Base-by-base conservation (phyloP, 495 filamentous ascomycete species). In the Podospora anserina region DNA sequence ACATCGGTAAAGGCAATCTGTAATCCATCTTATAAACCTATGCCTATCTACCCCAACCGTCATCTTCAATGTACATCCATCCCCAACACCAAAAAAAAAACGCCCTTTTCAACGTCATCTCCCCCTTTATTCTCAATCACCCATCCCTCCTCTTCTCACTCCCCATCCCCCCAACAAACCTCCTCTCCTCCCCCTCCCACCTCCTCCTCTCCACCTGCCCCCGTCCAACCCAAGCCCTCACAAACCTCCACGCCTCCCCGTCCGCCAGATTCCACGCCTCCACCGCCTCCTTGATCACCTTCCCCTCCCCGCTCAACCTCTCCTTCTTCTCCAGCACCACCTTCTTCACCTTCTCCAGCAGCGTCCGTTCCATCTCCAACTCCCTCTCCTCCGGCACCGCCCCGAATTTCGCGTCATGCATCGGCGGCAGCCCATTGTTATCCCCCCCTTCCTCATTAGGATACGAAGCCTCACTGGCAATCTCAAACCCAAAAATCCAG, bases 231-330 rank as follows among this genome's bases (percentile, higher is more conserved):
- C 83, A 94, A 0, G 95, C 94, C 71, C 89, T 83, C 9, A 91
- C 90, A 72, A 99, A 97, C 72, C 88, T 86, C 95, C 95, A 99
- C 3, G 90, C 92, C 80, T 99, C 95, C 9, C 91, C 90, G 78
- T 97, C 93, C 5, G 91, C 93, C 70, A 97, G 71, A 78, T 94
- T 97, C 95, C 95, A 99, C 69, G 91, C 90, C 83, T 97, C 95
- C 19, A 91, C 84, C 55, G 89, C 87, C 26, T 84, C 83, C 55
- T 49, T 61, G 1, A 61, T 28, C 39, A 49, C 13, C 61, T n/a
- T 16, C 85, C 82, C 32, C 92, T 77, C 60, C 72, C 78, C 61
- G 70, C 73, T 11, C 77, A 71, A 4, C 72, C 69, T 30, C 70
- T 71, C 54, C 72, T 71, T 59, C n/a, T 63, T 28, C 18, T 19